A percentile compares a stretch with the other conserved stretches of the same genome.
phyloP scores from a whole-genome alignment of 306 rosid species.

The Quercus mongolica region DNA sequence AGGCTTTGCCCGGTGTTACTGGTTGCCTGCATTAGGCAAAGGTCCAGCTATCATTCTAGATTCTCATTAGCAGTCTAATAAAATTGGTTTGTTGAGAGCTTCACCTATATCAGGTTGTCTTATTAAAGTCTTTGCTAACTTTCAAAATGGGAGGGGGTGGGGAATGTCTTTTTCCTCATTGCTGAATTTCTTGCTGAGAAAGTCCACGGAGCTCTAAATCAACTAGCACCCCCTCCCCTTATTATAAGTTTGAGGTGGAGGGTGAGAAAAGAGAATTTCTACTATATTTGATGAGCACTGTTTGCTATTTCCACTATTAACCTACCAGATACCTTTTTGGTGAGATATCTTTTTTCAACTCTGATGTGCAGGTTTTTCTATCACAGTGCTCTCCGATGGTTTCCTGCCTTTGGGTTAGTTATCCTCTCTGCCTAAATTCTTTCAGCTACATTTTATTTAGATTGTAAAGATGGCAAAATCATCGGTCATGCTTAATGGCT shows the following conservation, averaged over 20 bases:
- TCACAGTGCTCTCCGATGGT: constrained; percentile 92
- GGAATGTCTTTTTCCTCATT: background rate
- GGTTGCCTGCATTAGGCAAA: background rate
- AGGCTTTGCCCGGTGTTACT: background rate
- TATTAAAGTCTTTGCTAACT: background rate
- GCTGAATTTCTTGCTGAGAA: background rate
- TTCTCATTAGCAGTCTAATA: background rate
- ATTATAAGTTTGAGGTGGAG: too few species aligned
- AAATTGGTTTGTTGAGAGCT: background rate
- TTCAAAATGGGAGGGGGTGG: too few species aligned
- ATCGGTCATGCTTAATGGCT: background rate
- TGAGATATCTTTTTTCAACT: constrained; percentile 11
- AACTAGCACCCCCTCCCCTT: too few species aligned
- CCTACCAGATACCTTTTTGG: background rate
- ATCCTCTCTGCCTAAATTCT: constrained; percentile 4
- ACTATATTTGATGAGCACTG: background rate
- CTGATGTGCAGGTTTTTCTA: constrained; percentile 72
- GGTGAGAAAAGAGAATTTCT: background rate
- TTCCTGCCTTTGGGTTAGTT: constrained; percentile 83
- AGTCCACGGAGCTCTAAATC: too few species aligned
- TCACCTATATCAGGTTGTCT: background rate
- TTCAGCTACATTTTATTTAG: background rate
- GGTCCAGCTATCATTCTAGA: background rate
- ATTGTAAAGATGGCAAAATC: background rate
- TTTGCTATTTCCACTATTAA: background rate